Conservation (phyloP, 2,329 filamentous ascomycete species). For the Aspergillus eucalypticola region DNA sequence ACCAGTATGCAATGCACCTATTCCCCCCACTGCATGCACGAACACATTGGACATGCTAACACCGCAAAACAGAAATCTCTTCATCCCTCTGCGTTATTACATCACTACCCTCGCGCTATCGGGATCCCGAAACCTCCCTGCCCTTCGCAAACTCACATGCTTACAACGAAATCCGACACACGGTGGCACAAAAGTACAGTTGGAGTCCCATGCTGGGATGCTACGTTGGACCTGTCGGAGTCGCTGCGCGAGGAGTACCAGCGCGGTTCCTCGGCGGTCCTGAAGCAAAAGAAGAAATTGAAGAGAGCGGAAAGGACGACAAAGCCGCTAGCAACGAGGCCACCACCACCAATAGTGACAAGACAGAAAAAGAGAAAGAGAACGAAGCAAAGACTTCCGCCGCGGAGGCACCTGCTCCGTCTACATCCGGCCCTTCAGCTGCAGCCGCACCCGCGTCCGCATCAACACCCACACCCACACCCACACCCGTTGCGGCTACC, state of each 20-base stretch:
- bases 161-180: constrained; percentile 73
- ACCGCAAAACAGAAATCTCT: constrained; percentile 40
- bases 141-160: constrained; percentile 77
- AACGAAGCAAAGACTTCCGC: constrained; percentile 12
- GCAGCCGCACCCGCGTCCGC: constrained; percentile 10
- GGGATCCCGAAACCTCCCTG: constrained; percentile 80
- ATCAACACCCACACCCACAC: not conserved
- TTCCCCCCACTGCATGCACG: not conserved
- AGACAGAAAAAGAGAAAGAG: constrained; percentile 5
- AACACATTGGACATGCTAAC: constrained; percentile 10
- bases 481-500: constrained; percentile 2
- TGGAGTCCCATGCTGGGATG: constrained; percentile 82
- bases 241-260: constrained; percentile 73
- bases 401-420: not conserved
- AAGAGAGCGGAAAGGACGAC: constrained; percentile 14
- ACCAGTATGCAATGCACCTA: constrained; percentile 43
- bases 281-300: constrained; percentile 18
- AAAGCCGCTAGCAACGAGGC: constrained; percentile 1
- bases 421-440: constrained; percentile 3
- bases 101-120: constrained; percentile 75
- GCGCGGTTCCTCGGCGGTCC: constrained; percentile 62
- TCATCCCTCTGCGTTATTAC: constrained; percentile 76
- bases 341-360: constrained; percentile 7
- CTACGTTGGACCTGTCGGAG: constrained; percentile 69
- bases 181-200: constrained; percentile 70